phyloP scores from a whole-genome alignment of 164 flowering plant genomes.

The Aristolochia contorta region DNA sequence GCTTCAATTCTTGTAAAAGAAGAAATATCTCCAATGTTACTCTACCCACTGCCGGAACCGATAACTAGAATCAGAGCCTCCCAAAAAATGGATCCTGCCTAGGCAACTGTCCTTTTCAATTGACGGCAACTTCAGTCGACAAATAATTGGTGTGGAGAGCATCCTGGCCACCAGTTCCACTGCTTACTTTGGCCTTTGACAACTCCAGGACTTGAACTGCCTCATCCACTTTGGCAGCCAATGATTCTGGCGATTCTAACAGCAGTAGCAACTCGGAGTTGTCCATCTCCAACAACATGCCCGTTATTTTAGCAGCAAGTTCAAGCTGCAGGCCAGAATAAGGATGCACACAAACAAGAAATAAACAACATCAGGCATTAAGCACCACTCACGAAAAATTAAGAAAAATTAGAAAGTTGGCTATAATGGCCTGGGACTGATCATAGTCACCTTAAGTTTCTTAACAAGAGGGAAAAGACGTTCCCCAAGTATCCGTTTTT shows the following conservation, averaged over 20 bases:
- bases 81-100: not conserved
- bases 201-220: constrained; percentile 71
- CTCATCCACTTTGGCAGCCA: constrained; percentile 67
- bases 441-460: constrained; percentile 45
- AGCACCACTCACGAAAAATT: no score
- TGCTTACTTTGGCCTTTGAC: constrained; percentile 32
- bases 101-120: constrained; percentile 8
- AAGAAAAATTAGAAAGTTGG: no score
- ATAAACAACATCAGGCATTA: no score
- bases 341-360: no score
- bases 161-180: constrained; percentile 24
- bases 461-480: constrained; percentile 63
- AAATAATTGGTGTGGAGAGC: constrained; percentile 34
- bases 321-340: constrained; percentile 42
- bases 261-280: constrained; percentile 61
- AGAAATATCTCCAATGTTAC: not conserved
- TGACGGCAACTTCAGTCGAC: constrained; percentile 59
- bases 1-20: not conserved
- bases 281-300: constrained; percentile 95
- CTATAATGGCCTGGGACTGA: no score
- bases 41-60: not conserved
- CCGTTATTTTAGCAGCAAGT: constrained; percentile 70
- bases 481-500: constrained; percentile 77
- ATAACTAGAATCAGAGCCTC: not conserved
- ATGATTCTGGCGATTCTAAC: constrained; percentile 69